phyloP scores from a whole-genome alignment of 495 filamentous ascomycete genomes.

The Jackrogersella multiformis region DNA sequence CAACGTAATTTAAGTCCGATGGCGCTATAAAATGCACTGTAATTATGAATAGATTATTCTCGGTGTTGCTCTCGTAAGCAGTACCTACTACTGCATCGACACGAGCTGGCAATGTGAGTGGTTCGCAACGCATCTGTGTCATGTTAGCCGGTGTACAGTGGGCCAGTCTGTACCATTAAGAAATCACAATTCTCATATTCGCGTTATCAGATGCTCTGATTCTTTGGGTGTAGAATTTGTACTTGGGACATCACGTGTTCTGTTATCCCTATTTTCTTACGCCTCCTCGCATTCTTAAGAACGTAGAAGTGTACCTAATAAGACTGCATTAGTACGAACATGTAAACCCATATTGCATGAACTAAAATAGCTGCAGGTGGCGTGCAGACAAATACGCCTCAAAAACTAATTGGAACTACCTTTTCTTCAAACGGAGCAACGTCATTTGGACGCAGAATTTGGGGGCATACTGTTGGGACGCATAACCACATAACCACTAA shows the following conservation, averaged over 20 bases:
- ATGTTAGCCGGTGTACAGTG: slow-evolving; percentile 22
- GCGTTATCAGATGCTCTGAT: slow-evolving; percentile 2
- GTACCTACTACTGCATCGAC: slow-evolving; percentile 29
- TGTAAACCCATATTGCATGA: neutral
- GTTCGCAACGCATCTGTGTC: slow-evolving; percentile 19
- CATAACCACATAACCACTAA: slow-evolving; percentile 2
- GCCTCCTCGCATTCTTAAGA: slow-evolving; percentile 6
- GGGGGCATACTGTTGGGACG: slow-evolving; percentile 1
- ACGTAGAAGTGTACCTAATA: neutral
- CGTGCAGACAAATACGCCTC: neutral
- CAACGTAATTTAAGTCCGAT: slow-evolving; percentile 10
- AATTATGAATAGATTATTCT: slow-evolving; percentile 17
- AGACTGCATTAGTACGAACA: neutral
- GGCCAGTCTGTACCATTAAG: slow-evolving; percentile 6
- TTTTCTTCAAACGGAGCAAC: slow-evolving; percentile 9
- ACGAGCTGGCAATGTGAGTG: slow-evolving; percentile 25
- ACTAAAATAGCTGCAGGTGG: neutral
- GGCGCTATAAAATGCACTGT: slow-evolving; percentile 8
- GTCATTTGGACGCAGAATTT: slow-evolving; percentile 6
- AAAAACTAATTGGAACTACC: neutral
- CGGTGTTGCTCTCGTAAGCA: slow-evolving; percentile 32
- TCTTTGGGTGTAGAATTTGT: neutral
- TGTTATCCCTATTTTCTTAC: neutral
- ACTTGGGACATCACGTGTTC: slow-evolving; percentile 22
- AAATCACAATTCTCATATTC: slow-evolving; percentile 4